A percentile compares a stretch with the other conserved stretches of the same genome.
Conservation (phyloP, 352 stramenopile species). For the Thraustotheca clavata region DNA sequence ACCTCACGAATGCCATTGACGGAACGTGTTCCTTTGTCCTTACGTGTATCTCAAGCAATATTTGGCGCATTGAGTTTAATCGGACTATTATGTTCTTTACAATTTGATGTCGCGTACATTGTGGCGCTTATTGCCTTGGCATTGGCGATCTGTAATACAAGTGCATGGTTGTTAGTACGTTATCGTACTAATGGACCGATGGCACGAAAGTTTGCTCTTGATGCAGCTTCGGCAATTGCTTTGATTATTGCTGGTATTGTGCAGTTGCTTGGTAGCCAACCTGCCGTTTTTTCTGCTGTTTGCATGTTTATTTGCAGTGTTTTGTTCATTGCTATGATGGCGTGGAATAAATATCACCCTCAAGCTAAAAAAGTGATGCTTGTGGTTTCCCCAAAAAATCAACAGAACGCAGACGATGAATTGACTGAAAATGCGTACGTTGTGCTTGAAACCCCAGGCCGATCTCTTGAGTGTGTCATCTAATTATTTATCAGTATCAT, state of each 20-base stretch:
- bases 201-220: background rate
- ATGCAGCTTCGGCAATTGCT: background rate
- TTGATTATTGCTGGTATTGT: background rate
- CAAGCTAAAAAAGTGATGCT: slow-evolving; percentile 1
- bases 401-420: background rate
- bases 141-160: background rate
- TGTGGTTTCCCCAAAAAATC: background rate
- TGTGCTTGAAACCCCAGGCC: background rate
- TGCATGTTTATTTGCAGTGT: background rate
- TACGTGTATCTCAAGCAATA: background rate
- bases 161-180: background rate
- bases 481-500: background rate
- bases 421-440: background rate
- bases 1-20: background rate
- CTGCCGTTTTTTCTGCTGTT: background rate
- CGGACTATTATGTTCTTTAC: background rate
- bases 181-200: background rate
- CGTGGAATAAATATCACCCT: background rate
- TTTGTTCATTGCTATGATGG: background rate
- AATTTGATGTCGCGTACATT: background rate
- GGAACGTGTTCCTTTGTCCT: background rate
- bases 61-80: background rate
- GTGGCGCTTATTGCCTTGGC: background rate
- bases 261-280: background rate
- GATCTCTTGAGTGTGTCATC: slow-evolving; percentile 3